Evolutionary conservation across 768 basidiomycete species (phyloP).

Genomic region (Lactarius indigo): DNA sequence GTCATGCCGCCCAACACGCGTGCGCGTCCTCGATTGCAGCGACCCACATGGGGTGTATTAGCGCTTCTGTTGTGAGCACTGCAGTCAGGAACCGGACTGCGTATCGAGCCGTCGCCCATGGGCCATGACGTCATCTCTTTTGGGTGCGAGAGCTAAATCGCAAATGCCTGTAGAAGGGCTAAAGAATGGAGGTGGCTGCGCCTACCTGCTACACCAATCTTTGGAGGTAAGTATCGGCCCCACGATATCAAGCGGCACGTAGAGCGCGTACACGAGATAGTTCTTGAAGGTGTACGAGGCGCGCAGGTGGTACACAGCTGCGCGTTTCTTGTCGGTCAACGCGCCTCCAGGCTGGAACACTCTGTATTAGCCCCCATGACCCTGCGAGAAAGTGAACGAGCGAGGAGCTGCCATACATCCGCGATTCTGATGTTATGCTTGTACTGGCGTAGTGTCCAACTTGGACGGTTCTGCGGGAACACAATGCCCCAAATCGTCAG

Average conservation of each 20-base stretch:
- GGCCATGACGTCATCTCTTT: conserved; percentile 41
- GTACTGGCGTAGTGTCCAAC: no score
- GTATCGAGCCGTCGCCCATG: conserved; percentile 48
- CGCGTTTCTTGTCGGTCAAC: conserved; percentile 56
- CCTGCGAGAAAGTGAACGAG: conserved; percentile 24
- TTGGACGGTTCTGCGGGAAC: no score
- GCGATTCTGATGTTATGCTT: conserved; percentile 32
- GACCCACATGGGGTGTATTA: conserved; percentile 94
- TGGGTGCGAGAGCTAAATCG: conserved; percentile 57
- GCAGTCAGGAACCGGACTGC: conserved; percentile 65
- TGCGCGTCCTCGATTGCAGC: conserved; percentile 90
- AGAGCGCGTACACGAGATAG: conserved; percentile 83
- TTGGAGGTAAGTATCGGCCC: conserved; percentile 97
- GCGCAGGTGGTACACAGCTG: conserved; percentile 53
- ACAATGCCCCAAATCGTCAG: no score
- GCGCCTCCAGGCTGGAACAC: conserved; percentile 27
- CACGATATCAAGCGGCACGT: conserved; percentile 91
- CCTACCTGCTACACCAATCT: conserved; percentile 90
- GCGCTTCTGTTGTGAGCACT: conserved; percentile 82
- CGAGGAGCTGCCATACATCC: conserved; percentile 37
- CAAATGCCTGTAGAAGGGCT: neutral
- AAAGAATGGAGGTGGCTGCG: neutral
- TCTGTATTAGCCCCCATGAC: neutral
- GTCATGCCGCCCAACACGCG: conserved; percentile 78
- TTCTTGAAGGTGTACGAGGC: conserved; percentile 63